A percentile compares a stretch with the other conserved stretches of the same genome.
phyloP scores from a whole-genome alignment of 2,329 filamentous ascomycete genomes.

The Pseudocercospora eumusae region DNA sequence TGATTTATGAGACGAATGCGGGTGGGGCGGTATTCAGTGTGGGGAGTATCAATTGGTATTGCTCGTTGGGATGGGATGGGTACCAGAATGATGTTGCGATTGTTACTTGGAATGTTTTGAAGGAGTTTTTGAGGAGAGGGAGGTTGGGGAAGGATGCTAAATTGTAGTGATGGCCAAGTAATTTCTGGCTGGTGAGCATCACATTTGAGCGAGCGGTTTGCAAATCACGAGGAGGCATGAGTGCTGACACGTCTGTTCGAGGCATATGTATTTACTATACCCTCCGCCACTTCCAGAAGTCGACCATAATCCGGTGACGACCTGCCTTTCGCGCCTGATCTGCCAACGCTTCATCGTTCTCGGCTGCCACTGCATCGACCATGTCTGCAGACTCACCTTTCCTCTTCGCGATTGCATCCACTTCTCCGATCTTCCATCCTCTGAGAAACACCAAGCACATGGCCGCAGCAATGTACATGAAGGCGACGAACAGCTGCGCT shows the following conservation, averaged over 20 bases:
- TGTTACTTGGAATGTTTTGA: conserved; percentile 12
- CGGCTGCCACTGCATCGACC: conserved; percentile 31
- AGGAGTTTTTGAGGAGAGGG: conserved; percentile 10
- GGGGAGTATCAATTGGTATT: conserved; percentile 15
- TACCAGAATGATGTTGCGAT: conserved; percentile 12
- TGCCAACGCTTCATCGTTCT: conserved; percentile 29
- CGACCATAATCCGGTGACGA: conserved; percentile 32
- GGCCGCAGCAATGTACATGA: conserved; percentile 63
- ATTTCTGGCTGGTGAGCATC: not conserved
- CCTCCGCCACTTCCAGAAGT: conserved; percentile 38
- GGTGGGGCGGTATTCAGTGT: conserved; percentile 14
- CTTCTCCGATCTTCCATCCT: conserved; percentile 62
- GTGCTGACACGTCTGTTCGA: too few relatives aligned
- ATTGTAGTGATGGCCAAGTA: not conserved
- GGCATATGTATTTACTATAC: conserved; percentile 24
- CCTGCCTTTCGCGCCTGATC: conserved; percentile 30
- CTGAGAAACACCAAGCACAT: conserved; percentile 56
- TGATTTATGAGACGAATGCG: conserved; percentile 11
- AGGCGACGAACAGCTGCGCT: conserved; percentile 61
- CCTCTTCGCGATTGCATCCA: conserved; percentile 46
- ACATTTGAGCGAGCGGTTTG: too few relatives aligned
- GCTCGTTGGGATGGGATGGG: conserved; percentile 10
- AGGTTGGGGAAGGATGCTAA: not conserved
- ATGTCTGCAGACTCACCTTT: conserved; percentile 33
- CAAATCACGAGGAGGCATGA: too few relatives aligned